Evolutionary conservation across 768 basidiomycete species (phyloP).

Genomic region (Leucocoprinus leucothites): DNA sequence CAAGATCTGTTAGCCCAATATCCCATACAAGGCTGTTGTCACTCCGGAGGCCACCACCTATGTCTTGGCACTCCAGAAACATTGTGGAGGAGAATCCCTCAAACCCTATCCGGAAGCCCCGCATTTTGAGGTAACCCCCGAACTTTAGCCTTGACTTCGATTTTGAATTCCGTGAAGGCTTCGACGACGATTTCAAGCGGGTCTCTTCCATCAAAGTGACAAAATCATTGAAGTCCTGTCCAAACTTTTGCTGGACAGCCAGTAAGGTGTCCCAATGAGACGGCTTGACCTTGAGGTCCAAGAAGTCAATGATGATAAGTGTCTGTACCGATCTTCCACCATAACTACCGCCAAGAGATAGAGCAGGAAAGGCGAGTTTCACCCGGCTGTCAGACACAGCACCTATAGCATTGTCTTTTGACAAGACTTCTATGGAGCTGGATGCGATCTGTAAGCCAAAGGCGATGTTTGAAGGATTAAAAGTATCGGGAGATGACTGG

Average conservation of each 20-base stretch:
- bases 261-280: slow-evolving; percentile 82
- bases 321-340: slow-evolving; percentile 48
- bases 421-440: slow-evolving; percentile 58
- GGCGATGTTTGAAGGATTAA: slow-evolving; percentile 29
- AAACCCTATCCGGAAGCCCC: slow-evolving; percentile 78
- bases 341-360: slow-evolving; percentile 59
- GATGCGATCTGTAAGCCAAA: slow-evolving; percentile 69
- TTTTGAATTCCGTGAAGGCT: slow-evolving; percentile 20
- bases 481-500: slow-evolving; percentile 32
- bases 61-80: slow-evolving; percentile 72
- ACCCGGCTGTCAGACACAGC: slow-evolving; percentile 44
- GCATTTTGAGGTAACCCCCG: slow-evolving; percentile 59
- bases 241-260: slow-evolving; percentile 85
- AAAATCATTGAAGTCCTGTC: slow-evolving; percentile 84
- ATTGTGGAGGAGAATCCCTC: slow-evolving; percentile 72
- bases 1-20: slow-evolving; percentile 67
- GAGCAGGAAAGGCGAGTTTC: slow-evolving; percentile 62
- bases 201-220: slow-evolving; percentile 64
- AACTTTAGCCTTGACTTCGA: slow-evolving; percentile 23
- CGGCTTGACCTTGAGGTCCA: slow-evolving; percentile 74
- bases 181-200: slow-evolving; percentile 27
- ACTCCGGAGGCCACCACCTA: slow-evolving; percentile 59
- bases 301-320: slow-evolving; percentile 60
- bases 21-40: slow-evolving; percentile 56
- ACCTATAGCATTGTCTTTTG: slow-evolving; percentile 36